Evolutionary conservation across 2,329 filamentous ascomycete genomes (phyloP).

Genomic region (Diaporthe sp.): DNA sequence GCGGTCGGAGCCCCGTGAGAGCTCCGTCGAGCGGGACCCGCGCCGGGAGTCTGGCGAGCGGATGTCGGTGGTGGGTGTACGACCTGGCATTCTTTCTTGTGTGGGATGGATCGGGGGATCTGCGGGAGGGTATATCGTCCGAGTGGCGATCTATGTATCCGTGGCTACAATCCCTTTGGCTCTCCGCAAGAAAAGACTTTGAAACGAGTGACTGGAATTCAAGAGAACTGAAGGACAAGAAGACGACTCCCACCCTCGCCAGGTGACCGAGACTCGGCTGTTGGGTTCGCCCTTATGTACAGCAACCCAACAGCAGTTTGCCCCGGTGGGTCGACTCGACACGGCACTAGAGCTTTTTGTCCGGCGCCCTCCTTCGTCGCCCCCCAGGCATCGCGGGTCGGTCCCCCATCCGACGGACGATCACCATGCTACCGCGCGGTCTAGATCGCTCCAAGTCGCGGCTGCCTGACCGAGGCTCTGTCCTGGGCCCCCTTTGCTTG

Average conservation of each 20-base stretch:
- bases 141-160: not conserved
- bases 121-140: not conserved
- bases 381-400: not conserved
- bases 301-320: not conserved
- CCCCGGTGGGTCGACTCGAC: not conserved
- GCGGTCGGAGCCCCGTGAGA: not conserved
- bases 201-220: not conserved
- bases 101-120: not conserved
- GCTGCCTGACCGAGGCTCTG: constrained; percentile 22
- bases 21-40: constrained; percentile 4
- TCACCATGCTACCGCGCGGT: not conserved
- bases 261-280: not conserved
- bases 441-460: constrained; percentile 5
- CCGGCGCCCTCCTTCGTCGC: not conserved
- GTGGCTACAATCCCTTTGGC: not conserved
- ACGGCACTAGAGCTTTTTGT: not conserved
- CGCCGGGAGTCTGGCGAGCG: constrained; percentile 21
- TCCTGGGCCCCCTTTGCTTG: constrained; percentile 8
- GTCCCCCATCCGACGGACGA: not conserved
- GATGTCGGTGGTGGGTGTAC: not conserved
- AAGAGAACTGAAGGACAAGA: not conserved
- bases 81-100: not conserved
- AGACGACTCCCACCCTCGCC: not conserved
- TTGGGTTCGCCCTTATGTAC: constrained; percentile 1
- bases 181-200: not conserved